Evolutionary conservation across 495 filamentous ascomycete genomes (phyloP).

Genomic region (Hyaloscypha variabilis): DNA sequence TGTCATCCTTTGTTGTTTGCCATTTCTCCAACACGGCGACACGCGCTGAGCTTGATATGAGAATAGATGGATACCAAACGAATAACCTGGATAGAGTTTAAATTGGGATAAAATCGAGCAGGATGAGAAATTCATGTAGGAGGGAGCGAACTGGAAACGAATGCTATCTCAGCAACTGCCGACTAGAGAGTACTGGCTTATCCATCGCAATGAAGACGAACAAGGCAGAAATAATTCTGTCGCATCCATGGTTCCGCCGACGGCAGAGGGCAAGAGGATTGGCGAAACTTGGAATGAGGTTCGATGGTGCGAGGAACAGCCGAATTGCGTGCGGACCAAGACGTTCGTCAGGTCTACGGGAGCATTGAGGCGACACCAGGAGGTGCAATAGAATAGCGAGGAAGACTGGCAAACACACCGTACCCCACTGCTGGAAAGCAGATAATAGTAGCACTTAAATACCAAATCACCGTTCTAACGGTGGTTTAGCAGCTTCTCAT

Average conservation of each 20-base stretch:
- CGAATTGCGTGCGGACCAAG: constrained; percentile 1
- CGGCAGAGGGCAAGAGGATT: not conserved
- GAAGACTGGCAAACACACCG: not conserved
- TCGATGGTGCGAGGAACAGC: not conserved
- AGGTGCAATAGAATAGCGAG: not conserved
- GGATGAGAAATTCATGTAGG: not conserved
- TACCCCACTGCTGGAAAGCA: not conserved
- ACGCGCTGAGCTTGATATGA: too few species aligned
- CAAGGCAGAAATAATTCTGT: not conserved
- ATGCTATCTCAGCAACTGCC: not conserved
- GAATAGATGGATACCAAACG: not conserved
- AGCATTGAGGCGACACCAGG: not conserved
- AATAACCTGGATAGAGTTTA: not conserved
- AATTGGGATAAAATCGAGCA: not conserved
- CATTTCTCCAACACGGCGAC: too few species aligned
- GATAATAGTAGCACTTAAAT: not conserved
- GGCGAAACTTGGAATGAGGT: not conserved
- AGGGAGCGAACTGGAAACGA: not conserved
- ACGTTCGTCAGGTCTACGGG: not conserved
- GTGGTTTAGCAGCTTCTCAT: not conserved
- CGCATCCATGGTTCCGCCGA: not conserved
- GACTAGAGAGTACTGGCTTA: not conserved
- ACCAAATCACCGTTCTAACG: not conserved
- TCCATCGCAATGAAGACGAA: not conserved
- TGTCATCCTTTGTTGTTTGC: too few species aligned